Evolutionary conservation across 2,329 filamentous ascomycete species (phyloP).

Genomic region (Ascochyta lentis): DNA sequence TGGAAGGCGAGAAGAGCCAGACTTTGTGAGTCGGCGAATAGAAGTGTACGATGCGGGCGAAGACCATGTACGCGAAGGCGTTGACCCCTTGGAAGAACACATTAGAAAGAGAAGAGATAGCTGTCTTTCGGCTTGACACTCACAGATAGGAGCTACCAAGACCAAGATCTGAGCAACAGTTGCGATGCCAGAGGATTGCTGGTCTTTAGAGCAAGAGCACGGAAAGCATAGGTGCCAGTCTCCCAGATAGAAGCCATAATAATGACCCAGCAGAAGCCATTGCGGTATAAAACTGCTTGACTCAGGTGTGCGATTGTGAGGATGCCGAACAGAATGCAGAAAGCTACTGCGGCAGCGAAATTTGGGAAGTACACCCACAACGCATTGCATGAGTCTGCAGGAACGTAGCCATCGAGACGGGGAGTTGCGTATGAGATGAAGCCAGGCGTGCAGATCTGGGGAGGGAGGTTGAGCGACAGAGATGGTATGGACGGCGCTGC

Average conservation of each 20-base stretch:
- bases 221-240: conserved; percentile 49
- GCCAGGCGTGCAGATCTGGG: conserved; percentile 24
- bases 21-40: conserved; percentile 33
- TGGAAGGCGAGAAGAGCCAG: conserved; percentile 28
- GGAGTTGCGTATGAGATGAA: conserved; percentile 25
- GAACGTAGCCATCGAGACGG: conserved; percentile 30
- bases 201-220: conserved; percentile 50
- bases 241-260: conserved; percentile 55
- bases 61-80: conserved; percentile 51
- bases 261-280: conserved; percentile 52
- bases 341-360: conserved; percentile 28
- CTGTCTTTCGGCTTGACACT: conserved; percentile 14
- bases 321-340: conserved; percentile 28
- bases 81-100: conserved; percentile 50
- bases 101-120: conserved; percentile 16
- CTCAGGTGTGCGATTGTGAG: conserved; percentile 26
- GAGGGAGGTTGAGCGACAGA: conserved; percentile 16
- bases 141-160: conserved; percentile 50
- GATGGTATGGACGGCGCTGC: conserved; percentile 16
- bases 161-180: conserved; percentile 53
- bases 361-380: conserved; percentile 30
- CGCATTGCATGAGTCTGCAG: conserved; percentile 27
- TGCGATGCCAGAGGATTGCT: conserved; percentile 42
- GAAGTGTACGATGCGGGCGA: conserved; percentile 51
- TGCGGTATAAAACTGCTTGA: conserved; percentile 28